Base-by-base conservation (phyloP, 2,329 filamentous ascomycete genomes). In the Neopestalotiopsis clavispora region DNA sequence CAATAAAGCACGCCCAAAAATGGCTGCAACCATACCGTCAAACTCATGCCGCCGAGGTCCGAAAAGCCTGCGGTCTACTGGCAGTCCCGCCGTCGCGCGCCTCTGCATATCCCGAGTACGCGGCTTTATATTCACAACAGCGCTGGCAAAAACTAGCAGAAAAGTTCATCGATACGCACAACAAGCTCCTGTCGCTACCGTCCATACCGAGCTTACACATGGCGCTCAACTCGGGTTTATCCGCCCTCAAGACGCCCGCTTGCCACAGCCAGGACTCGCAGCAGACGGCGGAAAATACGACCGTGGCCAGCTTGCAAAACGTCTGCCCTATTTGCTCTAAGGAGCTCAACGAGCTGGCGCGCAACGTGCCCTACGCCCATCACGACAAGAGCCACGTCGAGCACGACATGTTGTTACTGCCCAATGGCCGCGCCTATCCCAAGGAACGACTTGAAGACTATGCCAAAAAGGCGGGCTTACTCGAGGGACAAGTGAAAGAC, bases 311-410 rank as follows among this genome's bases (percentile, higher is more conserved):
- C 34, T 87, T 92, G 1, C 63, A 74, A 5, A 91, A 90, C 63
- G 90, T 98, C 57, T 99, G 96, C 75, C 96, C 96, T 3, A 98
- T 99, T 77, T 99, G 96, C 84, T 96, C 92, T 62, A 96, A 92
- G 0, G 96, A 99, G 81, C 88, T 99, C 68, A 98, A 98, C 79
- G 93, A 95, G 75, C 87, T 99, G 42, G 95, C 96, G 1, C 87
- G 91, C 65, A 91, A 92, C 74, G 93, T 99, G 59, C 96, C 96
- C 0, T 98, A 98, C 75, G 96, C 96, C 2, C 93, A 97, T 76
- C 96, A 99, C 79, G 95, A 92, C 38, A 97, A 97, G 85, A 97
- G 94, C 78, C 93, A 94, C 71, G 94, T 98, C 38, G 95, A 97
- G 77, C 90, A 90, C 60, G 95, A 98, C 77, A 88, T 96, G 1